Conservation (phyloP, 345 rosid species). For the Murraya paniculata region DNA sequence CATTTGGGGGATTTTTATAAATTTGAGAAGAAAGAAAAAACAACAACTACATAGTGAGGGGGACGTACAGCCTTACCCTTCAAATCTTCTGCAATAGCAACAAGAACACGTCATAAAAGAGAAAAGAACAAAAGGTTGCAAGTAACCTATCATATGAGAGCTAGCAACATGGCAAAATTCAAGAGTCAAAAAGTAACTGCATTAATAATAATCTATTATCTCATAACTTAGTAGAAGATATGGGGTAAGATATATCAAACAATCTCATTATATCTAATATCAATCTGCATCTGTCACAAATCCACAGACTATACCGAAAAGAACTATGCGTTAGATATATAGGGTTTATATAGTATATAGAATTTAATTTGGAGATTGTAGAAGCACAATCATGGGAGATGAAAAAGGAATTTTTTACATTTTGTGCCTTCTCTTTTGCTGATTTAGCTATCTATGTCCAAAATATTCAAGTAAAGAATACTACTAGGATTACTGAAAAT, state of each 20-base stretch:
- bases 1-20: too few relatives aligned
- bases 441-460: neutral
- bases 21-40: too few relatives aligned
- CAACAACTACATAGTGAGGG: too few relatives aligned
- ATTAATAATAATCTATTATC: neutral
- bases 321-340: neutral
- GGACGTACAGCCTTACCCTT: too few relatives aligned
- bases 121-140: neutral
- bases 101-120: neutral
- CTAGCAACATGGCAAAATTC: neutral
- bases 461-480: neutral
- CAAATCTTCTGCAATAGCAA: neutral
- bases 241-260: neutral
- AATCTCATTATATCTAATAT: neutral
- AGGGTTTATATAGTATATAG: neutral
- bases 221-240: neutral
- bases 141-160: neutral
- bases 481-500: neutral
- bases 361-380: neutral
- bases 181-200: neutral
- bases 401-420: neutral
- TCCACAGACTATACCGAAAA: neutral
- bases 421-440: neutral
- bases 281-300: neutral
- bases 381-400: neutral